A percentile compares a stretch with the other conserved stretches of the same genome.
Conservation (phyloP, 139 green algal genomes). For the Pycnococcus provasolii region DNA sequence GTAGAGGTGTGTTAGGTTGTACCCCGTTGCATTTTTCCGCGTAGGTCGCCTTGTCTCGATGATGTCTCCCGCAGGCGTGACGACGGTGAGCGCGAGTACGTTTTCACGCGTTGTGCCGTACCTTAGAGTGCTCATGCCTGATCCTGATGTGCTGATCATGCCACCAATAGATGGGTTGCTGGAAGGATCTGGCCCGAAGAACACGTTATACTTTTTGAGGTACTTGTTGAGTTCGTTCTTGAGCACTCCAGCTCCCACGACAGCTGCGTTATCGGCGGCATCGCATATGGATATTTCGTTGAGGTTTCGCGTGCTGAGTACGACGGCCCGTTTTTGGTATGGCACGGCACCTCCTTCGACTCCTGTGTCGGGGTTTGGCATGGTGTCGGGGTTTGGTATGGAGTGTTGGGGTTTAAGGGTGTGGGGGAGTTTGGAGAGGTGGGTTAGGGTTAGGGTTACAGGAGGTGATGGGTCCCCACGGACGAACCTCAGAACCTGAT, state of each 20-base stretch:
- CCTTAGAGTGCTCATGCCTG: constrained; percentile 21
- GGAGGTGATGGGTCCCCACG: too few species aligned
- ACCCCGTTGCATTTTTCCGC: constrained; percentile 18
- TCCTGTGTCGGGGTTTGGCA: too few species aligned
- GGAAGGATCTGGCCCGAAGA: constrained; percentile 21
- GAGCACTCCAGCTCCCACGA: constrained; percentile 23
- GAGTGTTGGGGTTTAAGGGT: too few species aligned
- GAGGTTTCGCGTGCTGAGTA: too few species aligned
- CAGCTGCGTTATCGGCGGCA: too few species aligned
- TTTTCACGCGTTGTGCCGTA: constrained; percentile 28
- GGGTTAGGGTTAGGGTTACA: too few species aligned
- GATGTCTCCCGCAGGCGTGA: constrained; percentile 6
- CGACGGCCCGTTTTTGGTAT: too few species aligned
- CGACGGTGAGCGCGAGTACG: constrained; percentile 16
- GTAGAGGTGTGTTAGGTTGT: constrained; percentile 28
- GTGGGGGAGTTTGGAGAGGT: too few species aligned
- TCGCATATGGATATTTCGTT: too few species aligned
- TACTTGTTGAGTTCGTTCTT: constrained; percentile 23
- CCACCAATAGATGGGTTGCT: constrained; percentile 16
- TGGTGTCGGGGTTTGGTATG: too few species aligned
- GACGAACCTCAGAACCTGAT: too few species aligned
- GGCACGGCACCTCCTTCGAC: too few species aligned
- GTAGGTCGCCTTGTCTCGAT: constrained; percentile 5
- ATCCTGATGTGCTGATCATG: constrained; percentile 16
- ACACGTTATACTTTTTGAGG: background rate